Base-by-base conservation (phyloP, 768 basidiomycete species). In the Rickenella mellea region DNA sequence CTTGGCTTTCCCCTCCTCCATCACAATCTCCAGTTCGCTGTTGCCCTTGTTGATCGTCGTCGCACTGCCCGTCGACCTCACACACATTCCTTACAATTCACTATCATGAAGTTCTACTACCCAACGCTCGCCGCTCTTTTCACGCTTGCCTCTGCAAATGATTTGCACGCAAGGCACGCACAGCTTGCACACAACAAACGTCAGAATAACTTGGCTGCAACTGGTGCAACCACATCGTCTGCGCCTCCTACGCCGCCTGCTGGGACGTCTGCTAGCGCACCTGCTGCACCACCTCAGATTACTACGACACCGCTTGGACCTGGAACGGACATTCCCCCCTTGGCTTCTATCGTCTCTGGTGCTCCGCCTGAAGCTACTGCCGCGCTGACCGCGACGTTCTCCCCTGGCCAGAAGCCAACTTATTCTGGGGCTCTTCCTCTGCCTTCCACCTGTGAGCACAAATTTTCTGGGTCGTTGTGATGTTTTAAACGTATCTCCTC, bases 341-440 rank as follows among this genome's bases (percentile, higher is more conserved):
- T 86, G 35, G 69, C 62, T 19, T 63, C 61, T 40, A 75, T 87
- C 38, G 76, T 70, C 1, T 72, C 70, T 27, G 82, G 80, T 41
- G 83, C 83, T 78, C 61, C 80, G 4, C 61, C 72, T 5, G 66
- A 67, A 5, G 47, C 72, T 2, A 68, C 74, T 0, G 65, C 71
- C 1, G 54, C 73, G 1, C 62, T 75, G 14, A 65, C 75, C 3
- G 56, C 73, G 2, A 78, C 78, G 0, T 83, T 63, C 50, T 27
- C 71, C 0, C 59, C 78, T 30, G 86, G 86, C 1, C 73, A 78
- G 22, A 66, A 67, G 1, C 72, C 80, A 2, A 76, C 82, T 1
- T 63, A 83, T 30, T 52, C 73, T 25, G 81, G 82, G 45, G 89
- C 75, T 1, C 83, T 83, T 2, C 45, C 61, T 2, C 63, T 91